Evolutionary conservation across 352 stramenopile genomes (phyloP).

Genomic region (Globisporangium alternatum): DNA sequence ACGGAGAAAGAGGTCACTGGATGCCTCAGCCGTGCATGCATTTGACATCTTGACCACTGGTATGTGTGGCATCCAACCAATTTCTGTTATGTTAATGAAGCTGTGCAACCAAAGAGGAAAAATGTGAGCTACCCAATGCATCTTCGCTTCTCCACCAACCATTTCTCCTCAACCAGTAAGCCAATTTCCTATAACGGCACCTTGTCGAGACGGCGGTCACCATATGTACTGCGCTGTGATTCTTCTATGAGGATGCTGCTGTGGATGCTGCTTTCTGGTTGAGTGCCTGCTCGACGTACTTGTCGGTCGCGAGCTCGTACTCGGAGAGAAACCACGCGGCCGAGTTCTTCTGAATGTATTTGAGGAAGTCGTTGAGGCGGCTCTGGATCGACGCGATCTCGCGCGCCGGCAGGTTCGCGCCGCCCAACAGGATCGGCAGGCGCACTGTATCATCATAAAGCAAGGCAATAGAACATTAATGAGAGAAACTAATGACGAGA

Average conservation of each 20-base stretch:
- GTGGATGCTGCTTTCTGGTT: slow-evolving; percentile 10
- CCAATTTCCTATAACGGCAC: background rate
- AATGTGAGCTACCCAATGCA: background rate
- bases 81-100: background rate
- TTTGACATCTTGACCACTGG: too few relatives aligned
- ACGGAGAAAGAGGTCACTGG: too few relatives aligned
- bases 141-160: too few relatives aligned
- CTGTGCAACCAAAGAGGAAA: background rate
- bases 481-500: background rate
- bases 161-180: too few relatives aligned
- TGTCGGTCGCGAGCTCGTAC: slow-evolving; percentile 55
- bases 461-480: background rate
- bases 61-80: too few relatives aligned
- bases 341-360: slow-evolving; percentile 80
- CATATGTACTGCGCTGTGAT: background rate
- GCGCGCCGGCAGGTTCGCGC: slow-evolving; percentile 51
- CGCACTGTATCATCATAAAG: slow-evolving; percentile 41
- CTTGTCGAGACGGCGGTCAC: too few relatives aligned
- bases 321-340: slow-evolving; percentile 65
- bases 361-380: slow-evolving; percentile 81
- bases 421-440: slow-evolving; percentile 70
- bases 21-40: too few relatives aligned
- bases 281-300: slow-evolving; percentile 45
- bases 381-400: slow-evolving; percentile 66
- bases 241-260: slow-evolving; percentile 13